These are phyloP conservation scores for Phaffia tasmanica DNA, from an alignment of 768 basidiomycete genomes.

Conservation along the genomic window DNA sequence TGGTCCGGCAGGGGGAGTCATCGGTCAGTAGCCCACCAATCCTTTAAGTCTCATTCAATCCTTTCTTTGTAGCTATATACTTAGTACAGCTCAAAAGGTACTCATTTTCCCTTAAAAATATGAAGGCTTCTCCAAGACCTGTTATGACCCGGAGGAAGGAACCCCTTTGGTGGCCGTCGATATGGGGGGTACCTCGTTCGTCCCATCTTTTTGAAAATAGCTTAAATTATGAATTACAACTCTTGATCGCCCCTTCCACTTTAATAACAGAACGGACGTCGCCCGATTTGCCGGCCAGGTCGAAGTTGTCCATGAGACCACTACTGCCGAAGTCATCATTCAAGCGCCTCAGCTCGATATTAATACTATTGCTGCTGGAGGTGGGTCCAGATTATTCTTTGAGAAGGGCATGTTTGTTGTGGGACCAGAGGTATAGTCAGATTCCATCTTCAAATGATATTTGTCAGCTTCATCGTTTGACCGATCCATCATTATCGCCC, in stretches of 20 bases:
- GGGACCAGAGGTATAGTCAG: slow-evolving; percentile 25
- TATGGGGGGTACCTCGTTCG: slow-evolving; percentile 27
- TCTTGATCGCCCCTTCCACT: neutral
- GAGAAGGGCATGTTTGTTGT: slow-evolving; percentile 30
- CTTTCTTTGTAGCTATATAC: neutral
- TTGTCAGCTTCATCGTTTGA: neutral
- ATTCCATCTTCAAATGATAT: slow-evolving; percentile 28
- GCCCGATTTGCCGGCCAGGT: slow-evolving; percentile 29
- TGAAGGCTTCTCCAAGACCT: slow-evolving; percentile 24
- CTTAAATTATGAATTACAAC: neutral
- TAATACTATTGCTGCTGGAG: slow-evolving; percentile 27
- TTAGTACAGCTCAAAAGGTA: no score
- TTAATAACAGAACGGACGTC: slow-evolving; percentile 30
- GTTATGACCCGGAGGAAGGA: slow-evolving; percentile 19
- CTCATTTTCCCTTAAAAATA: neutral
- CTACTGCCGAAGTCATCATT: slow-evolving; percentile 21
- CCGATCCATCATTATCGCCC: neutral
- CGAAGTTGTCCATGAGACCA: slow-evolving; percentile 25
- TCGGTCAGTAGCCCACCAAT: slow-evolving; percentile 15
- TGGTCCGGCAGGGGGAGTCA: slow-evolving; percentile 31
- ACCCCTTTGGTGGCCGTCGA: slow-evolving; percentile 31
- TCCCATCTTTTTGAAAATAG: neutral
- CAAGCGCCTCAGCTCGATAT: slow-evolving; percentile 21
- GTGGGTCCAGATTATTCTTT: slow-evolving; percentile 29
- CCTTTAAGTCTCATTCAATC: no score